These are phyloP conservation scores for Blastobotrys arbuscula DNA, from an alignment of 1,139 yeast species.

Conservation along the genomic window DNA sequence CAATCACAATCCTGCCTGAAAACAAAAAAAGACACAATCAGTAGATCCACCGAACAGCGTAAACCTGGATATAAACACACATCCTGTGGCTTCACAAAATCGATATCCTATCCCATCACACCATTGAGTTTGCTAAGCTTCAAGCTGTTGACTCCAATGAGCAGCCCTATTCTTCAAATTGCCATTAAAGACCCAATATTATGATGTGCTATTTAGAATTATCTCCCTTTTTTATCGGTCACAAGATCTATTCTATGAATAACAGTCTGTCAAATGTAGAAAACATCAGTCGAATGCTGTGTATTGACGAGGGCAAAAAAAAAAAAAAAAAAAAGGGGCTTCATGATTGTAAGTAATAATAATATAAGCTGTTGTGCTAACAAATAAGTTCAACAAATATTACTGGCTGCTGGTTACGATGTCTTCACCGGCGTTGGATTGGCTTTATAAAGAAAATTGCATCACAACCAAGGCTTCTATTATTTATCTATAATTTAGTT, in stretches of 20 bases:
- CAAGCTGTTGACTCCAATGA: not conserved
- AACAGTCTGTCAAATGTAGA: not conserved
- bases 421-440: not conserved
- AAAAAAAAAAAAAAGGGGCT: too few species aligned
- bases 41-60: too few species aligned
- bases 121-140: not conserved
- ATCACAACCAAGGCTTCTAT: too few species aligned
- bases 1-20: too few species aligned
- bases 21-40: too few species aligned
- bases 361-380: too few species aligned
- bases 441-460: too few species aligned
- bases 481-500: too few species aligned
- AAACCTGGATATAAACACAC: too few species aligned
- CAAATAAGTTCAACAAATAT: not conserved
- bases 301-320: not conserved
- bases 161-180: not conserved
- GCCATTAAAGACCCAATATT: constrained; percentile 1
- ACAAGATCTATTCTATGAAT: not conserved
- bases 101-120: not conserved
- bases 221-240: not conserved
- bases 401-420: not conserved
- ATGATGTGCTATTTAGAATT: constrained; percentile 2
- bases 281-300: not conserved
- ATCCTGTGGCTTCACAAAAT: too few species aligned
- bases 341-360: not conserved